Base-by-base conservation (phyloP, 345 rosid species). In the Hibiscus mutabilis region DNA sequence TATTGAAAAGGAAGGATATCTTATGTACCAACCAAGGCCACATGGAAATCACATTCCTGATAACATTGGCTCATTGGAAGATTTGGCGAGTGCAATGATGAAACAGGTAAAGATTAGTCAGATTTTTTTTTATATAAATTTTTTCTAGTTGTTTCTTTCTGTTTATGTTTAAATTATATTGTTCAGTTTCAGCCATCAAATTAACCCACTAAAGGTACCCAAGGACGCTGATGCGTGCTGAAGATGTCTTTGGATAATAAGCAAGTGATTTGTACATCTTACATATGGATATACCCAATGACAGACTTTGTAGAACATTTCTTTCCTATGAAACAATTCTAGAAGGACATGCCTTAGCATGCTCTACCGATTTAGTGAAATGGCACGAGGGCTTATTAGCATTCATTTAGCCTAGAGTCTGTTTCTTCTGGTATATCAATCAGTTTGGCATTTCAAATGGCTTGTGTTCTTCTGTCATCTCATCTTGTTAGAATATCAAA, bases 51-150 rank as follows among this genome's bases (percentile, higher is more conserved):
- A 74, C 76, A 40, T 82, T 72, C 77, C 70, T 61, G 76, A 69
- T 65, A 82, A 80, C 71, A 83, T 82, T 76, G 94, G 90, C 35
- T 86, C 84, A 42, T 84, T 91, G 85, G 92, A 87, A 75, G 94
- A 87, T 80, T 29, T 89, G 66, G 89, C 80, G 27, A 79, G 79
- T 73, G 82, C 86, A 33, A 79, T 88, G 80, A 76, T 87, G 84
- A 89, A 87, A 57, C 84, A 80, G 88, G 97, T 85, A 78, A 78
- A 65, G 73, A 31, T 64, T 66, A 53, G 31, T 59, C 37, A 25
- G 29, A 53, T 47, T 63, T 76, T 60, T 73, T n/a, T n/a, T n/a
- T n/a, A n/a, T n/a, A n/a, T n/a, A n/a, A n/a, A n/a, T n/a, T n/a
- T n/a, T n/a, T n/a, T n/a, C n/a, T n/a, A n/a, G n/a, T n/a, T n/a